Conservation (phyloP, 805 yeast genomes). For the Spathaspora passalidarum region DNA sequence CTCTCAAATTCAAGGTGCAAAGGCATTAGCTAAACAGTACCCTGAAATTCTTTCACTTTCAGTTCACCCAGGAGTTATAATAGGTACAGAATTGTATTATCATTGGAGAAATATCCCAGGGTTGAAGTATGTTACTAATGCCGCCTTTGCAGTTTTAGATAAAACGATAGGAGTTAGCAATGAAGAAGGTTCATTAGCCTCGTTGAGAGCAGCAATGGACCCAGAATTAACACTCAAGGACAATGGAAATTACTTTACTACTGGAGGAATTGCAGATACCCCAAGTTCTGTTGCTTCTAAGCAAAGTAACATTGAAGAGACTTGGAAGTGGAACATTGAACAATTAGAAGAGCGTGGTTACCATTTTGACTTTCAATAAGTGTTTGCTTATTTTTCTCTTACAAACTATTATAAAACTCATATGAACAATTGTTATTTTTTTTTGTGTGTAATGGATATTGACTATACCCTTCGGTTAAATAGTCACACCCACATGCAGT, state of each 20-base stretch:
- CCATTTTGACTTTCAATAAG: conserved; percentile 1
- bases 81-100: conserved; percentile 31
- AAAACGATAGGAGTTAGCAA: conserved; percentile 23
- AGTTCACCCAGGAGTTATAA: conserved; percentile 38
- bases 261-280: conserved; percentile 27
- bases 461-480: neutral
- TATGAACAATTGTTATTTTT: too few relatives aligned
- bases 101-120: conserved; percentile 24
- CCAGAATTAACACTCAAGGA: conserved; percentile 18
- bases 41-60: conserved; percentile 33
- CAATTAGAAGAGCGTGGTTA: conserved; percentile 18
- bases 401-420: too few relatives aligned
- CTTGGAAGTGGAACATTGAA: conserved; percentile 28
- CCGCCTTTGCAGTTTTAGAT: conserved; percentile 13
- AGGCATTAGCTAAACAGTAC: conserved; percentile 21
- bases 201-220: conserved; percentile 34
- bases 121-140: conserved; percentile 19
- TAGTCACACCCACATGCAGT: neutral
- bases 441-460: neutral
- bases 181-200: conserved; percentile 34
- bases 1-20: conserved; percentile 30
- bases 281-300: conserved; percentile 25
- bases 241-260: conserved; percentile 27
- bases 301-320: conserved; percentile 16
- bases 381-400: neutral